These are phyloP conservation scores for Fusarium proliferatum DNA, from an alignment of 2,329 filamentous ascomycete genomes.

Conservation along the genomic window DNA sequence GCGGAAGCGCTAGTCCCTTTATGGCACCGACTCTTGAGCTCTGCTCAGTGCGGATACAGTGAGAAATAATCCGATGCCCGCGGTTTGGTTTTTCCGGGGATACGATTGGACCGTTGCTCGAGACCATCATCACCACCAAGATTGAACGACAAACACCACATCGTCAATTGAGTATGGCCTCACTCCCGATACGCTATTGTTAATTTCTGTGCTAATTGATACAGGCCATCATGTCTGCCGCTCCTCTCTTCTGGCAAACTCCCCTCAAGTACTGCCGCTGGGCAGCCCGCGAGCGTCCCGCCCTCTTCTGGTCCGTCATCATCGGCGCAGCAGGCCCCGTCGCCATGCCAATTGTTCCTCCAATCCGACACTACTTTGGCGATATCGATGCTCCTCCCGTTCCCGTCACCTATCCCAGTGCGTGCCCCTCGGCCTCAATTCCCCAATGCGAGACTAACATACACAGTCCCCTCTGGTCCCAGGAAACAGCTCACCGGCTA, in stretches of 20 bases:
- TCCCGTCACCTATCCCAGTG: conserved; percentile 93
- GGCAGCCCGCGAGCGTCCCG: conserved; percentile 88
- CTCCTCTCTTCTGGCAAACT: conserved; percentile 83
- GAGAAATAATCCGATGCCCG: conserved; percentile 42
- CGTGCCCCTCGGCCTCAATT: conserved; percentile 50
- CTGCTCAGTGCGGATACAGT: background rate
- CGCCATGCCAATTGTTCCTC: conserved; percentile 76
- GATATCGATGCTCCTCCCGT: conserved; percentile 78
- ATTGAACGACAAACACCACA: conserved; percentile 35
- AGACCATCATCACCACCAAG: conserved; percentile 39
- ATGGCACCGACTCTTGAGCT: background rate
- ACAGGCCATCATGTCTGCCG: conserved; percentile 65
- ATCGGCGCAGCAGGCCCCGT: conserved; percentile 80
- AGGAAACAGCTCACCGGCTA: conserved; percentile 70
- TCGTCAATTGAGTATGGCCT: conserved; percentile 52
- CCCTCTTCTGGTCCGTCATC: conserved; percentile 87
- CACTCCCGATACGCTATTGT: background rate
- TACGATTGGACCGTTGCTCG: conserved; percentile 42
- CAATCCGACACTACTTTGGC: conserved; percentile 77
- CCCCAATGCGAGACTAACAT: background rate
- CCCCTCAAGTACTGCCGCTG: conserved; percentile 89
- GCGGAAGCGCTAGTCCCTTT: conserved; percentile 20
- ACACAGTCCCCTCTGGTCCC: conserved; percentile 66
- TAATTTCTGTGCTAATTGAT: background rate
- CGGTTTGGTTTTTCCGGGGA: conserved; percentile 48